These are phyloP conservation scores for Castanea sativa DNA, from an alignment of 306 rosid genomes.

Conservation along the genomic window DNA sequence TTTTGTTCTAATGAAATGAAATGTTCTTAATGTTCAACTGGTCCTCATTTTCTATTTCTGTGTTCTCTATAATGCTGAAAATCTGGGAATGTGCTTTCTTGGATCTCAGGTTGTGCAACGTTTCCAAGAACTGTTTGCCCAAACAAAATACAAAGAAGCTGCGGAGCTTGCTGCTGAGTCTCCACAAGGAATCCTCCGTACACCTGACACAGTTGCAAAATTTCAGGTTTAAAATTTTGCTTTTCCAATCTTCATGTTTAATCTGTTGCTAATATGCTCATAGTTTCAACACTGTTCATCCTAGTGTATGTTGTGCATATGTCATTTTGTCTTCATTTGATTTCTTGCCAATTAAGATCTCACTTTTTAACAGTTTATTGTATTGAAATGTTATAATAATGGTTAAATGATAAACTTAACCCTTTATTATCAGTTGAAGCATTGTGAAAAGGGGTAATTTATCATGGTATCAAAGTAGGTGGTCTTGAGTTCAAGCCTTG, in stretches of 20 bases:
- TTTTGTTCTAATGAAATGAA: background rate
- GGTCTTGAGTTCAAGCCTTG: no score
- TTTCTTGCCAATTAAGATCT: background rate
- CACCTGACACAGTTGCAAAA: conserved; percentile 98
- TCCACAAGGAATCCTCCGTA: conserved; percentile 97
- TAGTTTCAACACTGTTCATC: background rate
- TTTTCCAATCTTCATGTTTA: background rate
- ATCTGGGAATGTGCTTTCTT: conserved; percentile 16
- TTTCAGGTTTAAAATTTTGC: conserved; percentile 66
- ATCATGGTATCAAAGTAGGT: no score
- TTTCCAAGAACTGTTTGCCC: conserved; percentile 98
- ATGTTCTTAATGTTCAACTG: background rate
- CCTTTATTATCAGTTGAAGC: no score
- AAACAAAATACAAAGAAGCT: conserved; percentile 98
- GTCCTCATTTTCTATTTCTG: background rate
- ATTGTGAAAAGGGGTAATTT: no score
- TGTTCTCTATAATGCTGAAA: conserved; percentile 8
- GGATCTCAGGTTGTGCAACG: conserved; percentile 89
- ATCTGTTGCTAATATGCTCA: background rate
- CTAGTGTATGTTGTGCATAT: background rate
- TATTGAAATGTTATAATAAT: no score
- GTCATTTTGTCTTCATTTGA: background rate
- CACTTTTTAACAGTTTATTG: background rate
- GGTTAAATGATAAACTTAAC: no score
- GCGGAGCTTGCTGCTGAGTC: conserved; percentile 99